These are phyloP conservation scores for Trichoderma brevicompactum DNA, from an alignment of 2,329 filamentous ascomycete species.

Conservation along the genomic window DNA sequence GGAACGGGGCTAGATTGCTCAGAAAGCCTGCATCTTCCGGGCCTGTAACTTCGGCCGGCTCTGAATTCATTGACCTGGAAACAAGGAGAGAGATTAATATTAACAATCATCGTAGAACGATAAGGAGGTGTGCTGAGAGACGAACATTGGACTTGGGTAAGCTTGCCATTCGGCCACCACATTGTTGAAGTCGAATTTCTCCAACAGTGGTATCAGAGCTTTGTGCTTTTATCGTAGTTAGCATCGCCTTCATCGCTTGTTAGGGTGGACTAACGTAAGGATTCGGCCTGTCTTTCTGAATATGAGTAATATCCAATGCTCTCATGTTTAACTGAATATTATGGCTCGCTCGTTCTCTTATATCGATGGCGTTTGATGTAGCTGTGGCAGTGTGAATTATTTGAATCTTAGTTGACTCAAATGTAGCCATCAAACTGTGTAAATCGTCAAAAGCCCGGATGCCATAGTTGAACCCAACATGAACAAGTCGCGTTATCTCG, in stretches of 20 bases:
- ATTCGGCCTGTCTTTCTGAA: conserved; percentile 17
- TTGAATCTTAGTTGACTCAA: conserved; percentile 22
- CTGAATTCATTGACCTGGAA: conserved; percentile 6
- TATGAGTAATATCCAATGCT: neutral
- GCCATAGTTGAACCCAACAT: conserved; percentile 4
- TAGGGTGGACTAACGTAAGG: neutral
- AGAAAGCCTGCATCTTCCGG: conserved; percentile 16
- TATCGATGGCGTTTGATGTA: conserved; percentile 13
- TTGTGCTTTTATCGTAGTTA: neutral
- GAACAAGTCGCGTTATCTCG: conserved; percentile 20
- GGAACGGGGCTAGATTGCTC: conserved; percentile 14
- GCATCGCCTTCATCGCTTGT: neutral
- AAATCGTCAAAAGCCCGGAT: conserved; percentile 15
- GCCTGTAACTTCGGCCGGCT: conserved; percentile 16
- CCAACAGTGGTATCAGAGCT: conserved; percentile 13
- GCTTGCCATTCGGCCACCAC: conserved; percentile 24
- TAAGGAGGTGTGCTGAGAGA: neutral
- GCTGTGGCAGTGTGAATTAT: conserved; percentile 23
- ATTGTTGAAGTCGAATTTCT: conserved; percentile 22
- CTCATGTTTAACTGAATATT: conserved; percentile 22
- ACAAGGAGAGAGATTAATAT: neutral
- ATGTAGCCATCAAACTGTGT: conserved; percentile 21
- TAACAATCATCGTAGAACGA: neutral
- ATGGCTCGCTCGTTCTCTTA: conserved; percentile 4
- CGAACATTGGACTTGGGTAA: conserved; percentile 22